Evolutionary conservation across 1,139 yeast genomes (phyloP), one percentile per base, ranked within the genome.

Genomic region (Zhuliangozyma blackwelliae): DNA sequence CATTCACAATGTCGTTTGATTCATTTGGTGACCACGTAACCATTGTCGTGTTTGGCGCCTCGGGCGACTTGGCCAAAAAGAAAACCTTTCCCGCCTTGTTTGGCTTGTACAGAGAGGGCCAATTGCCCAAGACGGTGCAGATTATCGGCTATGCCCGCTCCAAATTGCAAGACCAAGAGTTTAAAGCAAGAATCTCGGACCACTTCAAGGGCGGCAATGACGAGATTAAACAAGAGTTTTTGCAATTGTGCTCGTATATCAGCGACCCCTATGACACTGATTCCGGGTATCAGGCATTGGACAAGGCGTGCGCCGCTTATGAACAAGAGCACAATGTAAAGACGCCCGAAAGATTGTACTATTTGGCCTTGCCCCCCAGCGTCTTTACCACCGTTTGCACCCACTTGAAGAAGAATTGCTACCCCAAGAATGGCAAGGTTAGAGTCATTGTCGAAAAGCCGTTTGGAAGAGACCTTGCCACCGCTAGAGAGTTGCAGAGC

Each of bases 31-130:
- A 80, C 50, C 67, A 83, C 62, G 81, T 85, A 25, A 72, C 82
- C 34, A 75, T 92, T 54, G 87, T 84, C 29, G 96, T 92, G 25
- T 85, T 90, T 51, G 97, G 98, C 35, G 98, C 98, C 36, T 86
- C 96, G 29, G 98, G 98, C 35, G 97, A 92, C 60, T 72, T 92
- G 49, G 97, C 98, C 37, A 89, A 89, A 68, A 92, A 92, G 80
- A 92, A 92, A 71, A 92, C 97, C 3, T 82, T 79, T 63, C 90
- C 90, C 8, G 89, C 90, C 3, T 65, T 84, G 30, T 84, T 82
- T 54, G 94, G 92, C 7, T 68, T 76, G 38, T 69, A 47, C 54
- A 76, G 95, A 50, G 90, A 89, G 59, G 95, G 94, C 30, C 80
- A 79, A 50, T 71, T 92, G 44, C 88, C 96, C 10, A 53, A 66